phyloP scores from a whole-genome alignment of 768 basidiomycete genomes.

The Epithele typhae region DNA sequence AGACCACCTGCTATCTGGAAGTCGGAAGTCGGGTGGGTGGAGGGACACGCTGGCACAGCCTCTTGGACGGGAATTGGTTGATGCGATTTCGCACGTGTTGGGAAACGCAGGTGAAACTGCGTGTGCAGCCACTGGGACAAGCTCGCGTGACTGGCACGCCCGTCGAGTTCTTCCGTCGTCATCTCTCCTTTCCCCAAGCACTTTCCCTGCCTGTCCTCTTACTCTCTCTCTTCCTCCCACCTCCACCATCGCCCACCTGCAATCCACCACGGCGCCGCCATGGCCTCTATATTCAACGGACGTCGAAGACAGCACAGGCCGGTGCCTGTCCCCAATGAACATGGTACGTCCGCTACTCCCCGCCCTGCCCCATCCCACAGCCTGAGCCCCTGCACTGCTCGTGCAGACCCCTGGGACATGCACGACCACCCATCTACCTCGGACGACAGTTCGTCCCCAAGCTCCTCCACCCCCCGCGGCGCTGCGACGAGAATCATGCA shows the following conservation, averaged over 20 bases:
- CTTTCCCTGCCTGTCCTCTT: background rate
- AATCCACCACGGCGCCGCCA: background rate
- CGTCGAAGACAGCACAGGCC: constrained; percentile 10
- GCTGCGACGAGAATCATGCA: constrained; percentile 18
- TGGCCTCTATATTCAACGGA: constrained; percentile 5
- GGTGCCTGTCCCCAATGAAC: constrained; percentile 3
- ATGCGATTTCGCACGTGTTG: constrained; percentile 1
- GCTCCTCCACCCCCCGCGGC: constrained; percentile 6
- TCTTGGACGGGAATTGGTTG: too few species aligned
- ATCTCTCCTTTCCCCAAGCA: background rate
- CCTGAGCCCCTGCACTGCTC: background rate
- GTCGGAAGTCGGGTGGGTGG: too few species aligned
- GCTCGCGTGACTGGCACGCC: too few species aligned
- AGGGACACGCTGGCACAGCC: too few species aligned
- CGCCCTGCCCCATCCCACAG: too few species aligned
- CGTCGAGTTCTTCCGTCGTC: too few species aligned
- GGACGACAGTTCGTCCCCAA: too few species aligned
- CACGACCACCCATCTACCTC: background rate
- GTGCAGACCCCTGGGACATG: constrained; percentile 6
- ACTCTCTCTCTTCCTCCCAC: background rate
- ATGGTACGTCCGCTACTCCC: background rate
- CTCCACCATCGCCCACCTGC: background rate
- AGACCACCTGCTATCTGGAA: too few species aligned
- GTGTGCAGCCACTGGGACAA: too few species aligned
- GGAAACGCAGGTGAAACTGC: background rate